Evolutionary conservation across 2,329 filamentous ascomycete species (phyloP), one percentile per base, ranked within the genome.

Genomic region (Stagonosporopsis cucurbitacearum): DNA sequence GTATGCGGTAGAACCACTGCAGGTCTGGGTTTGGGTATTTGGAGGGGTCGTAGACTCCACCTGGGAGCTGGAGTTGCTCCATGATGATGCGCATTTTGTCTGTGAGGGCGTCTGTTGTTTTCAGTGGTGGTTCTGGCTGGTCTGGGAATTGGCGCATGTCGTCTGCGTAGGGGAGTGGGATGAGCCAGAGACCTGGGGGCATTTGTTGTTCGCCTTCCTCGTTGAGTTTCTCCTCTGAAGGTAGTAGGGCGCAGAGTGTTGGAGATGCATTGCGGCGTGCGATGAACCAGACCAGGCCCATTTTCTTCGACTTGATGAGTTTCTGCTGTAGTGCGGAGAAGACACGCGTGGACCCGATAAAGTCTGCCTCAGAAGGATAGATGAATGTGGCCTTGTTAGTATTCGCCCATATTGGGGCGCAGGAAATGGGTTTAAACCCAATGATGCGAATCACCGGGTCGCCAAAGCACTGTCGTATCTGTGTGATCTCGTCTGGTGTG

Each of bases 1-100:
- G 80, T 41, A 99, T 96, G 59, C 87, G 88, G 80, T 98, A 99
- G 78, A 98, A 95, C 93, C 94, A 99, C 77, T 99, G 95, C 22
- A 99, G 81, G 8, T 90, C 85, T 70, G 93, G 92, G 59, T 99
- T 99, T 0, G 95, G 91, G 68, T 97, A 98, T 69, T 89, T 95
- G 1, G 81, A 80, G 1, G 94, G 93, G 63, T 96, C 89, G 70
- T 96, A 99, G 28, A 85, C 81, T 6, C 85, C 92, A 68, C 91
- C 93, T 0, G 95, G 95, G 7, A 99, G 84, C 71, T 96, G 92
- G 0, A 97, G 80, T 64, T 96, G 92, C 71, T 95, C 89, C 2
- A 97, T 81, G 4, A 97, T 85, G 6, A 83, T 83, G 43, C 91
- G 85, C 93, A 97, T 97, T 33, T 85, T 82, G 67, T 96, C 91